Evolutionary conservation across 371 early-diverging fungal species (phyloP).

Genomic region (Circinella umbellata): DNA sequence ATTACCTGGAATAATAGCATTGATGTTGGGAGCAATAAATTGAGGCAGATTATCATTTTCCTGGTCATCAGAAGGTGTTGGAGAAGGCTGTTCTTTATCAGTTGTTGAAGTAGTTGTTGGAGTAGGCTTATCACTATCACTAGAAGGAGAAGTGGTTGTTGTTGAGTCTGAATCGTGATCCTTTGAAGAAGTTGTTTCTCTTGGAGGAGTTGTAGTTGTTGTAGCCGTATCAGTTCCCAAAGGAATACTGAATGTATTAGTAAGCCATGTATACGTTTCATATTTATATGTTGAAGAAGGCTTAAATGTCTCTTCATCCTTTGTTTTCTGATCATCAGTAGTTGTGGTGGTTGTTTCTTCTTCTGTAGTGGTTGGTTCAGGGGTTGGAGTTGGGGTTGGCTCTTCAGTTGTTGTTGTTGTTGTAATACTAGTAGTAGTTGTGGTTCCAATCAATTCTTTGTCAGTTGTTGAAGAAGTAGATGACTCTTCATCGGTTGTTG

Average conservation of each 20-base stretch:
- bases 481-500: neutral
- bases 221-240: conserved; percentile 16
- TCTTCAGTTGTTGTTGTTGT: conserved; percentile 9
- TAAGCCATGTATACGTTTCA: conserved; percentile 23
- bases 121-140: neutral
- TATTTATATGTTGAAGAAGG: conserved; percentile 22
- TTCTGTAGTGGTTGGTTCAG: conserved; percentile 8
- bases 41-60: conserved; percentile 30
- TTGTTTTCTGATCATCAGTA: conserved; percentile 14
- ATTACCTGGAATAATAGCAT: conserved; percentile 50
- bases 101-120: conserved; percentile 12
- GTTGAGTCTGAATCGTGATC: neutral
- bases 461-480: neutral
- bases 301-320: conserved; percentile 14
- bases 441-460: neutral
- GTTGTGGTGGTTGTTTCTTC: conserved; percentile 14
- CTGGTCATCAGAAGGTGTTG: neutral
- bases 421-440: neutral
- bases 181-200: conserved; percentile 6
- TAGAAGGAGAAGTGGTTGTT: neutral
- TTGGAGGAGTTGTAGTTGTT: conserved; percentile 1
- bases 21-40: conserved; percentile 52
- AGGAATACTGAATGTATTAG: conserved; percentile 23
- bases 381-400: conserved; percentile 3
- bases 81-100: neutral